Base-by-base conservation (phyloP, 176 grass and related monocot genomes). In the Phoenix roebelenii region DNA sequence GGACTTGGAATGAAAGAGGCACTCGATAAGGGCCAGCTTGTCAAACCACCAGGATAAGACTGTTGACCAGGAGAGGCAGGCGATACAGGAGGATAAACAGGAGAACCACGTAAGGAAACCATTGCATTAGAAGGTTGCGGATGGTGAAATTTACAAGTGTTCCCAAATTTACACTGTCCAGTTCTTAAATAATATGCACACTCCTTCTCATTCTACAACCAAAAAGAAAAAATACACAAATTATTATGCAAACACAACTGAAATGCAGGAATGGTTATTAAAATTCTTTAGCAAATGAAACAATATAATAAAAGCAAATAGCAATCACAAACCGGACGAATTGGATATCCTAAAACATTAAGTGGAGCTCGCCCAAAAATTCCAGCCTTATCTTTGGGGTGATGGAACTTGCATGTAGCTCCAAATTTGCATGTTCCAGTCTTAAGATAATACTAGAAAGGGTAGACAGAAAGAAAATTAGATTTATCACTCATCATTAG, bases 91-190 rank as follows among this genome's bases (percentile, higher is more conserved):
- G 94, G 77, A 99, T 92, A 89, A 73, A 93, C 76, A 85, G 79
- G 80, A 66, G 88, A 89, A 62, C 67, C 94, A 56, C 63, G 79
- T 50, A 80, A 68, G 23, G 82, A 83, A 80, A 63, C 69, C 65
- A 71, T 62, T n/a, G 54, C 79, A 80, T 64, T 79, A 77, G 85
- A 90, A 80, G 81, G 79, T 50, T 99, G 76, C 22, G 94, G 88
- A 75, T 99, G 94, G 60, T 99, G 74, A 63, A 99, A 99, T 99
- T 93, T 99, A 93, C 94, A 99, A 73, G 94, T 99, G 84, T 80
- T 88, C 54, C 82, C 88, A 65, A 93, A 99, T 93, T 99, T 99
- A 89, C 94, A 99, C 29, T 86, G 80, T 81, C 85, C 88, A 22
- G 84, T 99, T 83, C 80, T 89, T 74, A 93, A 79, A 77, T 93